Evolutionary conservation across 2,329 filamentous ascomycete species (phyloP).

Genomic region (Pestalotiopsis fici): DNA sequence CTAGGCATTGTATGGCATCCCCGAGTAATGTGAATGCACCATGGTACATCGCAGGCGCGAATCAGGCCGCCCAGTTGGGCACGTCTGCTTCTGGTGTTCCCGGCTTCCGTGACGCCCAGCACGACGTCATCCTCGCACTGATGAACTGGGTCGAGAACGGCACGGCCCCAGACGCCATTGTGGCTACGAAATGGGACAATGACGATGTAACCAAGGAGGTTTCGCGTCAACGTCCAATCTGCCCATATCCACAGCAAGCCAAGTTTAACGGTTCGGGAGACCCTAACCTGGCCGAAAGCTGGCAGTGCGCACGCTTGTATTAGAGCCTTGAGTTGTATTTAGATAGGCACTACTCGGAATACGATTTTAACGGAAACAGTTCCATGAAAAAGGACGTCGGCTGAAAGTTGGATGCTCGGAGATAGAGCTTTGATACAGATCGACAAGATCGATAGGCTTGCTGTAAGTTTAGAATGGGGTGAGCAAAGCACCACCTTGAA

Average conservation of each 20-base stretch:
- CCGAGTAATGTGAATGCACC: neutral
- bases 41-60: slow-evolving; percentile 27
- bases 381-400: no score
- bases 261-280: slow-evolving; percentile 36
- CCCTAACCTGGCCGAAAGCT: slow-evolving; percentile 30
- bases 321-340: no score
- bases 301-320: slow-evolving; percentile 27
- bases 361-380: no score
- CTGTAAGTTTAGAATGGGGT: no score
- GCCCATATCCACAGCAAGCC: slow-evolving; percentile 37
- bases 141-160: slow-evolving; percentile 38
- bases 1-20: slow-evolving; percentile 35
- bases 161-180: slow-evolving; percentile 26
- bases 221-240: slow-evolving; percentile 45
- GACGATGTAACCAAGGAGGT: slow-evolving; percentile 33
- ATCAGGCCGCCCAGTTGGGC: slow-evolving; percentile 25
- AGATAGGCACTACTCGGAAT: no score
- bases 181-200: slow-evolving; percentile 34
- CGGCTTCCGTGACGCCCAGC: slow-evolving; percentile 32
- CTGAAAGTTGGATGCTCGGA: no score
- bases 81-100: slow-evolving; percentile 33
- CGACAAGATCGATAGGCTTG: no score
- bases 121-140: slow-evolving; percentile 39
- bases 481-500: no score
- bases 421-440: no score